These are phyloP conservation scores for Coniochaeta ligniaria DNA, from an alignment of 2,329 filamentous ascomycete species.

Conservation along the genomic window DNA sequence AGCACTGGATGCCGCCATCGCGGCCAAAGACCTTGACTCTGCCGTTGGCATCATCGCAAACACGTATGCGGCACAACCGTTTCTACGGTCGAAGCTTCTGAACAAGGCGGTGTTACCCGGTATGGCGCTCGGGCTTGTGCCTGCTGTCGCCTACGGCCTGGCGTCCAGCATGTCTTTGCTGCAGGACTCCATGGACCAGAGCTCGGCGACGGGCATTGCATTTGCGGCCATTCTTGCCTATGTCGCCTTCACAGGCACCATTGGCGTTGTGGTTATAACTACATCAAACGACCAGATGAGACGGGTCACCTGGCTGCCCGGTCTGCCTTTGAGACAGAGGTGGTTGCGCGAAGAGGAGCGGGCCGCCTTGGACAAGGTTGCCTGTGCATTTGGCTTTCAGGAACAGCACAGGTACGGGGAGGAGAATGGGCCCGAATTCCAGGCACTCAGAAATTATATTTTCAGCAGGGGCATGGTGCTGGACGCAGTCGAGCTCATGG, in stretches of 20 bases:
- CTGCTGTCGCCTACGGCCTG: constrained; percentile 62
- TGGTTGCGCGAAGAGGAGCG: constrained; percentile 90
- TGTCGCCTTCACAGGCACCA: constrained; percentile 68
- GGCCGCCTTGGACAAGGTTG: constrained; percentile 77
- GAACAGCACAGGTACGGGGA: constrained; percentile 75
- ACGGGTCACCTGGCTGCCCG: constrained; percentile 82
- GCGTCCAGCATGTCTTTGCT: constrained; percentile 59
- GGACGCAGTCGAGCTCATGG: constrained; percentile 84
- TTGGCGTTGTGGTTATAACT: constrained; percentile 77
- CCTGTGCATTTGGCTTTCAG: constrained; percentile 86
- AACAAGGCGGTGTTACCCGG: constrained; percentile 56
- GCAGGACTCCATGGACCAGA: constrained; percentile 71
- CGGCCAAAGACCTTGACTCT: constrained; percentile 68
- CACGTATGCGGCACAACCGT: constrained; percentile 61
- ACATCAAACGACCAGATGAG: constrained; percentile 95
- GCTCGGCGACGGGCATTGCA: constrained; percentile 67
- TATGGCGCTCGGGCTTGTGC: constrained; percentile 47
- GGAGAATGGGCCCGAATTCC: constrained; percentile 88
- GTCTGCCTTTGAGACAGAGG: constrained; percentile 70
- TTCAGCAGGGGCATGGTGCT: constrained; percentile 81
- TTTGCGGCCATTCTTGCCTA: constrained; percentile 81
- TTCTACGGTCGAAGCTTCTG: constrained; percentile 59
- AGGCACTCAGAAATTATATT: constrained; percentile 75
- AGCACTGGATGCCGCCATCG: constrained; percentile 74
- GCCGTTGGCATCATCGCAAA: constrained; percentile 70